These are phyloP conservation scores for Mycena rosella DNA, from an alignment of 768 basidiomycete species.

Conservation along the genomic window DNA sequence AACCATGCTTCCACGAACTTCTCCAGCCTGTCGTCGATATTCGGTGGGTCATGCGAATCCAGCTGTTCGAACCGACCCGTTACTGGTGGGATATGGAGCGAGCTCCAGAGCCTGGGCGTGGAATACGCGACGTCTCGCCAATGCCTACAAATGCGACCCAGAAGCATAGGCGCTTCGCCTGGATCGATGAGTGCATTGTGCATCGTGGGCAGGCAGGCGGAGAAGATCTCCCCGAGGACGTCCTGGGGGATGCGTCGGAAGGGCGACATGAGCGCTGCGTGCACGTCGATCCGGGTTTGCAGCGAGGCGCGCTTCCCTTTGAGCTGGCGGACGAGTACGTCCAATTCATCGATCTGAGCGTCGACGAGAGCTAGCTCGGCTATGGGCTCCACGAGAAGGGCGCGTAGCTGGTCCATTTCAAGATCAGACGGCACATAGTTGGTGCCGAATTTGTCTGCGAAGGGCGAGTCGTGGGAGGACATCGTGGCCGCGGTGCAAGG, in stretches of 20 bases:
- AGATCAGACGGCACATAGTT: conserved; percentile 22
- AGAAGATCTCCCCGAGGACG: conserved; percentile 21
- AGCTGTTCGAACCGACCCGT: background rate
- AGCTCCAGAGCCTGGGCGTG: conserved; percentile 16
- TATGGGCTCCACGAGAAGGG: background rate
- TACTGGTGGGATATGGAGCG: conserved; percentile 16
- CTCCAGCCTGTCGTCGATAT: background rate
- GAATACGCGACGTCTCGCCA: conserved; percentile 18
- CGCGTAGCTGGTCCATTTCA: background rate
- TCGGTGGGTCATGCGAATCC: background rate
- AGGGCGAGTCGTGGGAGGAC: conserved; percentile 15
- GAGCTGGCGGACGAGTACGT: background rate
- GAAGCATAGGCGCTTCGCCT: conserved; percentile 7
- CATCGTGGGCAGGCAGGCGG: conserved; percentile 9
- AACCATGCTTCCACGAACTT: background rate
- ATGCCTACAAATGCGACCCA: conserved; percentile 13
- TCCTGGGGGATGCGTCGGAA: conserved; percentile 18
- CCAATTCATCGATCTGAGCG: background rate
- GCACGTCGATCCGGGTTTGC: conserved; percentile 1
- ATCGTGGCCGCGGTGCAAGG: background rate
- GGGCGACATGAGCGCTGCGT: conserved; percentile 9
- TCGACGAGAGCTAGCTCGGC: conserved; percentile 5
- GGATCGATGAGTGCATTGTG: conserved; percentile 24
- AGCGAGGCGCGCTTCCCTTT: background rate
- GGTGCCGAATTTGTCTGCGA: conserved; percentile 13